These are phyloP conservation scores for Cercophora newfieldiana DNA, from an alignment of 495 filamentous ascomycete genomes.

Conservation along the genomic window DNA sequence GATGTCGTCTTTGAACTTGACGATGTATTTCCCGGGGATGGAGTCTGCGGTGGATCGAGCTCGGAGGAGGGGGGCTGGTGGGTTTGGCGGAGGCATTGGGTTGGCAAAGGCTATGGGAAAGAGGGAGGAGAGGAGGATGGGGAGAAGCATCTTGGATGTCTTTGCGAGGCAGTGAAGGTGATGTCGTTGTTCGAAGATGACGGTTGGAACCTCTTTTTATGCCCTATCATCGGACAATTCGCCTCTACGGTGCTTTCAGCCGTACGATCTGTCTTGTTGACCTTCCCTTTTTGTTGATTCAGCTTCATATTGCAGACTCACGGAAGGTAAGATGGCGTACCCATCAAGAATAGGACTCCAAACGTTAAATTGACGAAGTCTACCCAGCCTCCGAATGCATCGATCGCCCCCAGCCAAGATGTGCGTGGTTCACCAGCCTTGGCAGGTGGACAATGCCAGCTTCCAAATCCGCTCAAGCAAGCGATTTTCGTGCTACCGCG, in stretches of 20 bases:
- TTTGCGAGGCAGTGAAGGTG: background rate
- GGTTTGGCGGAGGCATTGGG: background rate
- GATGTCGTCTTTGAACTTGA: conserved; percentile 3
- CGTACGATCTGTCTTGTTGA: background rate
- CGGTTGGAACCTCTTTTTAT: background rate
- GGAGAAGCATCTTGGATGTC: background rate
- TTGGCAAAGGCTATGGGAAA: background rate
- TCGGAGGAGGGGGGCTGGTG: background rate
- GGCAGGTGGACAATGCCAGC: too few species aligned
- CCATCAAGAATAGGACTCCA: background rate
- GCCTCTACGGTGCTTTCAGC: background rate
- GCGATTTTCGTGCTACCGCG: background rate
- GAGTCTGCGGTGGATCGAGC: background rate
- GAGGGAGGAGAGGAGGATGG: background rate
- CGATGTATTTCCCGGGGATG: conserved; percentile 7
- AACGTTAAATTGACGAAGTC: background rate
- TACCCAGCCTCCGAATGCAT: too few species aligned
- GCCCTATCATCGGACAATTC: too few species aligned
- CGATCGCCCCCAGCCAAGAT: too few species aligned
- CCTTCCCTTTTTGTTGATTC: background rate
- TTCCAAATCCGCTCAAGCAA: background rate
- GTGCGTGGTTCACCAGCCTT: background rate
- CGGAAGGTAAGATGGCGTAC: background rate
- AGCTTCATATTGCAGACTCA: background rate
- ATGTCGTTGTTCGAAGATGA: background rate